Conservation (phyloP, 345 rosid genomes). For the Stellera chamaejasme region DNA sequence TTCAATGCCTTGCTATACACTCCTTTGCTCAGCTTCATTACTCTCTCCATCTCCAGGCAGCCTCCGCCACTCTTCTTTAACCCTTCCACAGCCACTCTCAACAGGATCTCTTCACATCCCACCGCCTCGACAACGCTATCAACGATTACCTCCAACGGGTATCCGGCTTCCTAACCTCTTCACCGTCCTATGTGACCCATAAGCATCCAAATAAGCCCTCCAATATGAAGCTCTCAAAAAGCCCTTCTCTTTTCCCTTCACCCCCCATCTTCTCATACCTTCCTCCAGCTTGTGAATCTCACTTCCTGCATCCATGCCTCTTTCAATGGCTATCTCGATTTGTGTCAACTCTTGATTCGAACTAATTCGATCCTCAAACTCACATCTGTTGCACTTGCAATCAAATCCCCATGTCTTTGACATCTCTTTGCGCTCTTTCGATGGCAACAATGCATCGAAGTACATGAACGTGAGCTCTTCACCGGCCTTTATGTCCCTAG, state of each 20-base stretch:
- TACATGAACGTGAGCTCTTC: constrained; percentile 78
- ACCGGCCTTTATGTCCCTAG: constrained; percentile 70
- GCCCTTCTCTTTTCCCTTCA: constrained; percentile 73
- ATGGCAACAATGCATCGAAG: constrained; percentile 44
- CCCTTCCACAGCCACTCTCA: constrained; percentile 36
- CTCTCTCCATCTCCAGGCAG: constrained; percentile 41
- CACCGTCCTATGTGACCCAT: constrained; percentile 43
- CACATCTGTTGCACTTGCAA: constrained; percentile 65
- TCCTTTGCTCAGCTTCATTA: constrained; percentile 49
- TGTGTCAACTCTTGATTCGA: constrained; percentile 48
- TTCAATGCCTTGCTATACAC: constrained; percentile 64
- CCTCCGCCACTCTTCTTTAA: constrained; percentile 34
- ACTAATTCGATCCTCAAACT: constrained; percentile 39
- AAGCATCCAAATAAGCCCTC: constrained; percentile 46
- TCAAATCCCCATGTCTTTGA: constrained; percentile 64
- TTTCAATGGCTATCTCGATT: constrained; percentile 41
- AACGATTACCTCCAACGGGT: constrained; percentile 41
- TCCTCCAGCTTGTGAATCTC: constrained; percentile 54
- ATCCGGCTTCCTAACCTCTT: constrained; percentile 69
- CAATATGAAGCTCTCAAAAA: constrained; percentile 76
- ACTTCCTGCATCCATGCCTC: constrained; percentile 52
- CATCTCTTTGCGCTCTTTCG: constrained; percentile 53
- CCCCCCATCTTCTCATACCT: constrained; percentile 56
- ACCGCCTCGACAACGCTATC: constrained; percentile 45
- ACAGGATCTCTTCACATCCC: constrained; percentile 65